A percentile compares a stretch with the other conserved stretches of the same genome.
phyloP scores from a whole-genome alignment of 768 basidiomycete genomes.

The Lepiota venenata region DNA sequence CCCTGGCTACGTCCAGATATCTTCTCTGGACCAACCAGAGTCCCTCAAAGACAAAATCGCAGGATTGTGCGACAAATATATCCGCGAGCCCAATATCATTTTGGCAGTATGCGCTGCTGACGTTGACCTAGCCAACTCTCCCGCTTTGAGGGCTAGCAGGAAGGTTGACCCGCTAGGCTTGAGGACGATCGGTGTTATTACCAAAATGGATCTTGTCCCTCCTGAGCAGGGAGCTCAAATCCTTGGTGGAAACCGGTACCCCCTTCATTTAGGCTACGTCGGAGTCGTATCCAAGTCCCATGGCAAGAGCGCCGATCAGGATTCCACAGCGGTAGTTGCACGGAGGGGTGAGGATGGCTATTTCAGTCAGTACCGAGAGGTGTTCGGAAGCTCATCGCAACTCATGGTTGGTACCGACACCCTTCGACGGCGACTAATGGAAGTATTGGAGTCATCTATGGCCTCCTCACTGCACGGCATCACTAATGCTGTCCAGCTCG shows the following conservation, averaged over 20 bases:
- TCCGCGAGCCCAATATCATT: slow-evolving; percentile 99
- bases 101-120: slow-evolving; percentile 99
- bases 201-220: slow-evolving; percentile 97
- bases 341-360: slow-evolving; percentile 63
- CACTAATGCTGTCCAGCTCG: slow-evolving; percentile 95
- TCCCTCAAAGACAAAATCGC: slow-evolving; percentile 91
- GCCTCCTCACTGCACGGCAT: slow-evolving; percentile 93
- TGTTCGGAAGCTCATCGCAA: slow-evolving; percentile 58
- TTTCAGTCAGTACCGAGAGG: slow-evolving; percentile 58
- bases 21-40: slow-evolving; percentile 95
- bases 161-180: slow-evolving; percentile 93
- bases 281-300: slow-evolving; percentile 90
- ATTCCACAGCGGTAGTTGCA: slow-evolving; percentile 45
- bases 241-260: slow-evolving; percentile 87
- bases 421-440: slow-evolving; percentile 88
- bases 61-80: slow-evolving; percentile 89
- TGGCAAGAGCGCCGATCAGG: slow-evolving; percentile 49
- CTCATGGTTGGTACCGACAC: slow-evolving; percentile 92
- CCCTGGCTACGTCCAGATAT: slow-evolving; percentile 95
- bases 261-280: slow-evolving; percentile 96
- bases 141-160: slow-evolving; percentile 89
- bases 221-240: slow-evolving; percentile 81
- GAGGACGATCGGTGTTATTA: slow-evolving; percentile 95
- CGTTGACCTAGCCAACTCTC: slow-evolving; percentile 97
- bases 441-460: slow-evolving; percentile 97